Base-by-base conservation (phyloP, 2,329 filamentous ascomycete species). In the Triangularia verruculosa region DNA sequence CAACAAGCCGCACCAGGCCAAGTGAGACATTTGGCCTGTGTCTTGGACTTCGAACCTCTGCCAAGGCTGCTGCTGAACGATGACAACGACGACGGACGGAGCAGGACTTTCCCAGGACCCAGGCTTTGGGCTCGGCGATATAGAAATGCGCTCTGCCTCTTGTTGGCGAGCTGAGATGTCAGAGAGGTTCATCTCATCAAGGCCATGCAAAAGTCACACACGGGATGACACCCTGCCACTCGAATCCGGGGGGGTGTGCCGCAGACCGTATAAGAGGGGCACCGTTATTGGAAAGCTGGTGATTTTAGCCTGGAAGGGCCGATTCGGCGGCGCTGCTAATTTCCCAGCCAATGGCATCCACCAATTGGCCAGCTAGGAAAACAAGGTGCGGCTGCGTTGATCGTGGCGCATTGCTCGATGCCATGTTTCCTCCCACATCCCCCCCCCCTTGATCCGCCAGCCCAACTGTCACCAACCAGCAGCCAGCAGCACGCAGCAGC, bases 261-360 rank as follows among this genome's bases (percentile, higher is more conserved):
- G 69, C 58, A 63, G 66, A 62, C 67, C 62, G 62, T 66, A 65
- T 57, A 68, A 65, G 68, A 69, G 66, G 68, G 68, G 66, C 66
- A 62, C 68, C 65, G 66, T 69, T 68, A 70, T 69, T 66, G 65
- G 56, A 64, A 65, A 61, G 65, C 61, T 59, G 61, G 52, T 67
- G 71, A 73, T 69, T 78, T 78, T 78, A 79, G 77, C 76, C 77
- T 78, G 73, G 75, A 78, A 76, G 75, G 75, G 73, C 75, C 74
- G 75, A 75, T 72, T 75, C 67, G 65, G 64, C 69, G 68, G 70
- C 67, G 65, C 68, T 71, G 71, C 70, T 68, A 74, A 75, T 78
- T 74, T 75, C 70, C 75, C 73, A 72, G 66, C 74, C 74, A 77
- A 76, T 77, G 68, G 66, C 66, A 61, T 63, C 62, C 57, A 54